Conservation (phyloP, 805 yeast species). For the Candida alai region DNA sequence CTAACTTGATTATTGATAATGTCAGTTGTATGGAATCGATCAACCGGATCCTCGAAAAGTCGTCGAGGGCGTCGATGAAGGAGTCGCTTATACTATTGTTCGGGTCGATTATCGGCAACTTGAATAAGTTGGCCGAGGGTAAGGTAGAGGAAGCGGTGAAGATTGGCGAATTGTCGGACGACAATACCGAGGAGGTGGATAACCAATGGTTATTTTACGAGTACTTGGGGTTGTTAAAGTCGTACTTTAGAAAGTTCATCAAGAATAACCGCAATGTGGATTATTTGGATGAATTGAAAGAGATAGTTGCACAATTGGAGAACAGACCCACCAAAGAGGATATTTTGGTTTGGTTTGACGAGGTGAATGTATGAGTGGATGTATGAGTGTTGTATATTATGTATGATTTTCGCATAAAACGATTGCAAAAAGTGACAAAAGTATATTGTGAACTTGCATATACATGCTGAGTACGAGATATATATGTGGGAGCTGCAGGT, state of each 20-base stretch:
- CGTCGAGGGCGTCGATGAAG: not conserved
- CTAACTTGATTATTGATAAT: slow-evolving; percentile 35
- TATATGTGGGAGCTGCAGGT: no score
- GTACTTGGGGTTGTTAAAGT: slow-evolving; percentile 38
- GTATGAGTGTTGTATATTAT: no score
- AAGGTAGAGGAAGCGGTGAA: slow-evolving; percentile 19
- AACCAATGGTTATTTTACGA: slow-evolving; percentile 41
- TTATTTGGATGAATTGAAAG: slow-evolving; percentile 14
- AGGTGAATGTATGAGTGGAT: slow-evolving; percentile 2
- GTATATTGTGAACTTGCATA: no score
- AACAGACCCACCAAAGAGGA: slow-evolving; percentile 21
- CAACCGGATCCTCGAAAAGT: slow-evolving; percentile 25
- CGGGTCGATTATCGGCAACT: slow-evolving; percentile 24
- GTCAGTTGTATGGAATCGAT: slow-evolving; percentile 43
- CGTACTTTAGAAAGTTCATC: slow-evolving; percentile 31
- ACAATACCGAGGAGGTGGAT: slow-evolving; percentile 27
- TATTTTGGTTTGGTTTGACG: slow-evolving; percentile 11
- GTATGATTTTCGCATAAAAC: no score
- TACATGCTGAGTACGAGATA: no score
- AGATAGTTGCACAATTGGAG: slow-evolving; percentile 15
- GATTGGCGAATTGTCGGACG: slow-evolving; percentile 23
- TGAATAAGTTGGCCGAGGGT: slow-evolving; percentile 22
- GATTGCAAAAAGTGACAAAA: no score
- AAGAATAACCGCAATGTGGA: slow-evolving; percentile 11
- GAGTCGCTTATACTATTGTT: slow-evolving; percentile 14